phyloP scores from a whole-genome alignment of 805 yeast species.

The Ogataea methylovora region DNA sequence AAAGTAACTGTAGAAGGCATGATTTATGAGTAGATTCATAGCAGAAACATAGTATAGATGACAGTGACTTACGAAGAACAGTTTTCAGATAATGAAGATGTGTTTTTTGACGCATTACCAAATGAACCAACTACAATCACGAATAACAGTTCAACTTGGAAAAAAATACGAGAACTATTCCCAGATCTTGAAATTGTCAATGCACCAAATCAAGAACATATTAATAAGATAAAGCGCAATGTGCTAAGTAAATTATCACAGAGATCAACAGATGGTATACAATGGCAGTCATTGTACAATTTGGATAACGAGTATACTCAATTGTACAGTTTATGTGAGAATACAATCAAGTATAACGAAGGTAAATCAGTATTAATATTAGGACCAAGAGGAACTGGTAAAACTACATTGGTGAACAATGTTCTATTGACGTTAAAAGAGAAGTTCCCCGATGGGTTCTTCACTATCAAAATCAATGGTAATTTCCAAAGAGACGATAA shows the following conservation, averaged over 20 bases:
- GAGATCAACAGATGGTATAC: slow-evolving; percentile 10
- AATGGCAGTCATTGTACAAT: slow-evolving; percentile 20
- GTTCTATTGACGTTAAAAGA: slow-evolving; percentile 41
- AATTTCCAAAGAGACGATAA: slow-evolving; percentile 66
- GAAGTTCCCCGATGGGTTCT: slow-evolving; percentile 42
- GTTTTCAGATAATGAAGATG: too few species aligned
- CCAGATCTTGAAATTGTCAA: neutral
- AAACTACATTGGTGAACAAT: slow-evolving; percentile 52
- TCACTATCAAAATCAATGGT: slow-evolving; percentile 64
- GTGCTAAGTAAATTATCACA: slow-evolving; percentile 13
- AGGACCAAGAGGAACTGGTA: slow-evolving; percentile 79
- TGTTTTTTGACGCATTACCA: too few species aligned
- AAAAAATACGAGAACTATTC: neutral
- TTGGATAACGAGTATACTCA: slow-evolving; percentile 38
- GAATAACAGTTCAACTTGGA: neutral
- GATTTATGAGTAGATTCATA: too few species aligned
- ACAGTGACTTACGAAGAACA: too few species aligned
- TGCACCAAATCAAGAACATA: neutral
- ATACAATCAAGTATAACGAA: slow-evolving; percentile 59
- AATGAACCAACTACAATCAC: neutral
- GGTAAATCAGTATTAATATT: slow-evolving; percentile 76
- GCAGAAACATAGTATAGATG: too few species aligned
- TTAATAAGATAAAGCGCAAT: neutral
- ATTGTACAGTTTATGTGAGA: slow-evolving; percentile 49
- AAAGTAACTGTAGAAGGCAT: too few species aligned